Evolutionary conservation across 257 asterid genomes (phyloP).

Genomic region (Primulina eburnea): DNA sequence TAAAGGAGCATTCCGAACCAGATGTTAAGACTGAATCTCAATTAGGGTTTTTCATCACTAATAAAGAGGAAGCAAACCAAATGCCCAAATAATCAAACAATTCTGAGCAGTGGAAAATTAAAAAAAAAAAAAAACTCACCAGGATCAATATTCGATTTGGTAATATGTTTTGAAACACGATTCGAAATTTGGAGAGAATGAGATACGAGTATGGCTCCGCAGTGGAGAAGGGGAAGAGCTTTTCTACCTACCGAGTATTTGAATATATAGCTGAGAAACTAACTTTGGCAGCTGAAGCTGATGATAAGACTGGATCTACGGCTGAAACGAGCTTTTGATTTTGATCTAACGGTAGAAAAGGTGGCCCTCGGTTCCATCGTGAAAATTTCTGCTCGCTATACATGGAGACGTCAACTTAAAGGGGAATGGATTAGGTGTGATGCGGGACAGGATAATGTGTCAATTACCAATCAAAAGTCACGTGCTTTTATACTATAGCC

Average conservation of each 20-base stretch:
- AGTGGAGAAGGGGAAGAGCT: conserved; percentile 28
- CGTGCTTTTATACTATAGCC: neutral
- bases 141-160: conserved; percentile 11
- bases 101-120: neutral
- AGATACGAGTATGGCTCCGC: conserved; percentile 14
- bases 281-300: conserved; percentile 32
- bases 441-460: neutral
- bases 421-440: neutral
- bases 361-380: conserved; percentile 37
- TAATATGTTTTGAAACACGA: neutral
- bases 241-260: conserved; percentile 19
- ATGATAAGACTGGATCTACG: conserved; percentile 48
- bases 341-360: conserved; percentile 34
- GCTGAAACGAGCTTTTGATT: conserved; percentile 19
- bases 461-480: neutral
- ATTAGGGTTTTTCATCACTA: conserved; percentile 42
- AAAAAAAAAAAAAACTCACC: conserved; percentile 35
- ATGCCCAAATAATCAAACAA: neutral
- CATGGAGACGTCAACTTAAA: conserved; percentile 4
- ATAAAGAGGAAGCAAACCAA: conserved; percentile 7
- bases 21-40: conserved; percentile 20
- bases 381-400: conserved; percentile 5
- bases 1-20: neutral
- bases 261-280: conserved; percentile 19
- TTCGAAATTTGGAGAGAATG: neutral